Evolutionary conservation across 2,329 filamentous ascomycete species (phyloP).

Genomic region (Aspergillus calidoustus): DNA sequence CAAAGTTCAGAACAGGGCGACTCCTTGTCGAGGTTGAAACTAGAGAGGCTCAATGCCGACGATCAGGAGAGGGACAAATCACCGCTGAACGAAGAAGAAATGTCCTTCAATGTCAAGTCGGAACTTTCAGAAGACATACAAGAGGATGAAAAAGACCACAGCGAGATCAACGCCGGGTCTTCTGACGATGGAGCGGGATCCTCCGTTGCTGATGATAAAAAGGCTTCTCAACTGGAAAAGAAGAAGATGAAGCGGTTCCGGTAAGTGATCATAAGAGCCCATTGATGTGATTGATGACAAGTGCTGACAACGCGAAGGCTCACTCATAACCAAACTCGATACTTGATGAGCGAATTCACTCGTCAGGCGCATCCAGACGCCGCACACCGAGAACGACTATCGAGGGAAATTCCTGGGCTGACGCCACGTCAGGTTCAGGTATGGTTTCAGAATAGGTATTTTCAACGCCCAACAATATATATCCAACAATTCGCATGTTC

Average conservation of each 20-base stretch:
- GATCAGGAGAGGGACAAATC: conserved; percentile 23
- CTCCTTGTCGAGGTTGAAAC: conserved; percentile 30
- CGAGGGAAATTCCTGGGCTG: conserved; percentile 86
- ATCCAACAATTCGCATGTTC: neutral
- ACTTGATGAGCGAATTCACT: conserved; percentile 95
- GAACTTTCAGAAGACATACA: conserved; percentile 17
- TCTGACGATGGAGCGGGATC: conserved; percentile 36
- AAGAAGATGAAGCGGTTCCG: conserved; percentile 52
- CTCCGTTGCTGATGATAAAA: conserved; percentile 35
- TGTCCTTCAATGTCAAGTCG: conserved; percentile 19
- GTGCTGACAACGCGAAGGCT: conserved; percentile 59
- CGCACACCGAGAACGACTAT: conserved; percentile 83
- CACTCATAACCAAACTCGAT: conserved; percentile 95
- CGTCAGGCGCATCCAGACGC: conserved; percentile 94
- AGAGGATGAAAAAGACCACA: conserved; percentile 26
- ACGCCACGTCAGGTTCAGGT: conserved; percentile 94
- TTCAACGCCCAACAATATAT: neutral
- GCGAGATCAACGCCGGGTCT: conserved; percentile 28
- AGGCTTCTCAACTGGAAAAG: conserved; percentile 38
- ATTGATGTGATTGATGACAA: neutral
- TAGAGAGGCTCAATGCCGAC: conserved; percentile 32
- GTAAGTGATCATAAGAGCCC: conserved; percentile 31
- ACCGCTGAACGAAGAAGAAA: conserved; percentile 17
- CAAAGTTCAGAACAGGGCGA: conserved; percentile 25
- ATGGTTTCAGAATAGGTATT: conserved; percentile 96